Base-by-base conservation (phyloP, 805 yeast genomes). In the Starmera pachycereana region DNA sequence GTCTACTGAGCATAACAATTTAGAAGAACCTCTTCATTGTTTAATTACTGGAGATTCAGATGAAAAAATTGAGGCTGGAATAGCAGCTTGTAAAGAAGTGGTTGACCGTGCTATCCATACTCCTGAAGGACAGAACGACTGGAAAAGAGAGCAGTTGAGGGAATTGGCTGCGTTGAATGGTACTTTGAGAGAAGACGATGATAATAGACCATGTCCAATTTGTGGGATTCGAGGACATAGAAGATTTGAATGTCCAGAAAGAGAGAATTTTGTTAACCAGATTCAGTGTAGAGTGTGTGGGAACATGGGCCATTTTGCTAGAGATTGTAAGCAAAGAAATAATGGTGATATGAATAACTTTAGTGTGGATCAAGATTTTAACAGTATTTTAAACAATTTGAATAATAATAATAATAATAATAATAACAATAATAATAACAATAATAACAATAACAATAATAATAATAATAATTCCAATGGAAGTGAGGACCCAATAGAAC, bases 131-230 rank as follows among this genome's bases (percentile, higher is more conserved):
- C 94, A 86, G 56, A 92, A 90, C 59, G 95, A 87, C 46, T 69
- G 85, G 57, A 92, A 92, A 54, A 69, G 97, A 43, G 86, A 81
- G 35, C 99, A 92, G 60, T 69, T 92, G 44, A 72, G 96, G 47
- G 96, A 90, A 54, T 69, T 92, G 51, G 99, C 99, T 0, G 81
- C 85, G 19, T 68, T 92, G 41, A 94, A 92, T 62, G 99, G 99
- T 60, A 92, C 98, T 0, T 67, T 88, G 36, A 72, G 97, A 40
- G 95, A 85, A 51, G 90, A 81, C 47, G 78, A 73, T 37, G 76
- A 70, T 42, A 22, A 22, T 22, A 67, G 77, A 42, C 71, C 76
- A 1, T 82, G 90, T 56, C 65, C 72, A 12, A 63, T 63, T 35
- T 83, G 90, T 62, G 85, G 86, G 5, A 67, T 76, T 32, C 59